Conservation (phyloP, 495 filamentous ascomycete genomes). For the Aspergillus haitiensis region DNA sequence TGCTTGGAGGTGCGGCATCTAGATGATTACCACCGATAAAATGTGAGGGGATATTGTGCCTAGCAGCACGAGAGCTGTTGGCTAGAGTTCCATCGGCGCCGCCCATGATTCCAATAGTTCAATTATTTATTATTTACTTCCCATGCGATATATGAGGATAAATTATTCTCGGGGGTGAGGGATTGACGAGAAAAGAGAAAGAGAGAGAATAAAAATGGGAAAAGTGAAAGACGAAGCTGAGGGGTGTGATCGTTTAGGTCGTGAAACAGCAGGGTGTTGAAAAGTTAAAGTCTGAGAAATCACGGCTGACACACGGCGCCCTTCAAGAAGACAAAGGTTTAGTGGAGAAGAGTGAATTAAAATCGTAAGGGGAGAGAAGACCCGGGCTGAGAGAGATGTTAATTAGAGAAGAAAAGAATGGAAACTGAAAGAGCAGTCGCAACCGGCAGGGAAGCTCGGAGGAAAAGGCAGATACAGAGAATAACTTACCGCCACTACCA, state of each 20-base stretch:
- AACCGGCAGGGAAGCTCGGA: conserved; percentile 5
- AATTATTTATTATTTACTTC: conserved; percentile 30
- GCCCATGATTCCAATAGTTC: conserved; percentile 38
- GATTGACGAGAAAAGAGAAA: conserved; percentile 1
- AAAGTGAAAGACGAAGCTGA: conserved; percentile 16
- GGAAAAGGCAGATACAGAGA: neutral
- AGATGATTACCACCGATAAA: conserved; percentile 95
- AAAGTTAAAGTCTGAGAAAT: conserved; percentile 11
- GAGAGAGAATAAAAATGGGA: conserved; percentile 12
- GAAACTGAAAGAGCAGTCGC: conserved; percentile 12
- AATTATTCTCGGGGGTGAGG: conserved; percentile 10
- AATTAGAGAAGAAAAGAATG: conserved; percentile 7
- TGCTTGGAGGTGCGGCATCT: conserved; percentile 70
- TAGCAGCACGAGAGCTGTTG: conserved; percentile 68
- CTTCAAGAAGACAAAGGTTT: neutral
- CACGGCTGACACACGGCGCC: conserved; percentile 8
- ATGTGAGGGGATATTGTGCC: conserved; percentile 79
- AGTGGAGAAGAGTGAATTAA: too few relatives aligned
- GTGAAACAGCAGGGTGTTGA: conserved; percentile 18
- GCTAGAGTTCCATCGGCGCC: conserved; percentile 37
- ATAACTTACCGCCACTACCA: conserved; percentile 17
- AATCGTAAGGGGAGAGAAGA: conserved; percentile 4
- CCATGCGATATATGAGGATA: conserved; percentile 25
- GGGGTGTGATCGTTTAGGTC: conserved; percentile 12
- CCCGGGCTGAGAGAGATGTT: neutral